phyloP scores from a whole-genome alignment of 495 filamentous ascomycete genomes.

The Hamigera avellanea region DNA sequence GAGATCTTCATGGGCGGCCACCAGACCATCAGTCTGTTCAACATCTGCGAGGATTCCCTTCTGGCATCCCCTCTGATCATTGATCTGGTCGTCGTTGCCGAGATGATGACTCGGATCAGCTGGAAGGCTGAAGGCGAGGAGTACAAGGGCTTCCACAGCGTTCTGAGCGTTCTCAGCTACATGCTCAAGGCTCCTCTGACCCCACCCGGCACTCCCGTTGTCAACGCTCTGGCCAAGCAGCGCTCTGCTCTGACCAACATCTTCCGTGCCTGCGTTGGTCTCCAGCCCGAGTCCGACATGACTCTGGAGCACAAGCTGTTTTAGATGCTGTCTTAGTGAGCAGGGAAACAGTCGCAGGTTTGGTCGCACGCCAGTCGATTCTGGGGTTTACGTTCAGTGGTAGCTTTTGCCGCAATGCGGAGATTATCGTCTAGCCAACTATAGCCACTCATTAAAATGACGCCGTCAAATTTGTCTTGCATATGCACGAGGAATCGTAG shows the following conservation, averaged over 20 bases:
- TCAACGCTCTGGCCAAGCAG: conserved; percentile 96
- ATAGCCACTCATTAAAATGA: no score
- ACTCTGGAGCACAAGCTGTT: conserved; percentile 99
- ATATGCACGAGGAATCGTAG: no score
- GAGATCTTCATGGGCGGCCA: conserved; percentile 99
- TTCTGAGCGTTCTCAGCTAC: conserved; percentile 95
- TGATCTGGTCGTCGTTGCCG: conserved; percentile 80
- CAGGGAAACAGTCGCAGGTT: no score
- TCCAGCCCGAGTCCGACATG: conserved; percentile 98
- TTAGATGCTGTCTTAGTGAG: conserved; percentile 21
- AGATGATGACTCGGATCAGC: conserved; percentile 96
- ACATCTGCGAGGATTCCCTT: conserved; percentile 97
- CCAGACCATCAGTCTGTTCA: conserved; percentile 96
- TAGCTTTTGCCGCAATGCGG: no score
- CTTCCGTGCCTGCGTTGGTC: conserved; percentile 94
- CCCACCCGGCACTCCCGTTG: conserved; percentile 87
- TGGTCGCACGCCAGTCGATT: no score
- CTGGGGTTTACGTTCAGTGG: no score
- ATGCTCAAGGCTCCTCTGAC: conserved; percentile 99
- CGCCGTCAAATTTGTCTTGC: no score
- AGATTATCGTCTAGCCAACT: no score
- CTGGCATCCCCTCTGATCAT: conserved; percentile 97
- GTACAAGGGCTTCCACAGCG: conserved; percentile 91
- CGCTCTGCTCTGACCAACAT: conserved; percentile 92
- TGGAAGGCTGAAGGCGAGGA: conserved; percentile 65